Evolutionary conservation across 768 basidiomycete genomes (phyloP), one percentile per base, ranked within the genome.

Genomic region (Boletus patriciae): DNA sequence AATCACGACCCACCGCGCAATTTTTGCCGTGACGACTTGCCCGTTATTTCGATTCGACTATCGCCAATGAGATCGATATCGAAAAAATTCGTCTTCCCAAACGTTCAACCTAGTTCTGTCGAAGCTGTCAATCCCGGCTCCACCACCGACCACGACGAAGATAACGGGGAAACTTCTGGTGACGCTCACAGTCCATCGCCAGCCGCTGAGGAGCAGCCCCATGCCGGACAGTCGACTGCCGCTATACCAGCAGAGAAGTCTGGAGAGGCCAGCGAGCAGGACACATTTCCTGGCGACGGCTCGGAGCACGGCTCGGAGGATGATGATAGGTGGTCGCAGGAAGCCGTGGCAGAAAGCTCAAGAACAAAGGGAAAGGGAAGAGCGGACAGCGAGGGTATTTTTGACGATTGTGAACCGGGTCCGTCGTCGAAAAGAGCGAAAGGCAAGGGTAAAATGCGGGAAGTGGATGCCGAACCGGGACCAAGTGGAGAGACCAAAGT

Each of bases 21-120:
- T 13, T 52, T 64, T 49, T 50, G 34, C 34, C 64, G 62, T 18
- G 63, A 70, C 8, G 68, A 76, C 3, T 69, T 74, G 0, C 83
- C 83, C 0, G 58, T 56, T 2, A 76, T 84, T 31, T 74, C 68
- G n/a, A 73, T 74, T 1, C 70, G 74, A 44, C 69, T 85, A 0
- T 58, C 73, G 0, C 82, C 84, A 11, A 67, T 76, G 23, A 73
- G 75, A 50, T 80, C 78, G 5, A 71, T 84, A 36, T 75, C 76
- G 54, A 83, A 82, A 50, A 79, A 76, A 44, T 85, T 84, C 57
- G 71, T 77, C 15, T 84, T 83, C 52, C 83, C 83, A 8, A 46
- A n/a, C 21, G 59, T 33, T 16, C 52, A 54, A 27, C 27, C 63
- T 2, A 44, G 21, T n/a, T 38, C 62, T 21, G 46, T 33, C 4